Conservation (phyloP, 352 stramenopile genomes). For the Phytophthora tubulina region DNA sequence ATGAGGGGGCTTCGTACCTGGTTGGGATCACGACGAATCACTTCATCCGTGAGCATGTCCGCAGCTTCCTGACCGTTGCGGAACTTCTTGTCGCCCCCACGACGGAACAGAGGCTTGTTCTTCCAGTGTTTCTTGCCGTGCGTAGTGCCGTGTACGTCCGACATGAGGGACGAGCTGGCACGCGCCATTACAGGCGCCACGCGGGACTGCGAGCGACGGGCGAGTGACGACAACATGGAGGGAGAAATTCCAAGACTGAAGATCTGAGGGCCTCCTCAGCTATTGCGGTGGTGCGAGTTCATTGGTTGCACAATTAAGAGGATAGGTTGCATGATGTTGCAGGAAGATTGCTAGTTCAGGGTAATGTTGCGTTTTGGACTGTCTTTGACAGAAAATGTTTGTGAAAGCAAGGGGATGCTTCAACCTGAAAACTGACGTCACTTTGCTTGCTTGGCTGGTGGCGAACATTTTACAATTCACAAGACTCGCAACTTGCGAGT, state of each 20-base stretch:
- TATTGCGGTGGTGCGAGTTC: not conserved
- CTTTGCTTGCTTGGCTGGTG: constrained; percentile 7
- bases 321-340: constrained; percentile 6
- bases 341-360: not conserved
- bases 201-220: constrained; percentile 27
- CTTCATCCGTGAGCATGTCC: constrained; percentile 93
- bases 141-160: constrained; percentile 88
- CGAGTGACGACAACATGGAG: constrained; percentile 46
- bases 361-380: not conserved
- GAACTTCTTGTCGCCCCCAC: constrained; percentile 96
- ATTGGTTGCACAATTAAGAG: constrained; percentile 1
- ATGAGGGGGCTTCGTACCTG: constrained; percentile 43
- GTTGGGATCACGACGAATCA: constrained; percentile 79
- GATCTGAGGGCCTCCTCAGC: not conserved
- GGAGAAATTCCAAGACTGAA: constrained; percentile 15
- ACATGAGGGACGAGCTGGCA: constrained; percentile 78
- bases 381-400: constrained; percentile 9
- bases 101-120: constrained; percentile 97
- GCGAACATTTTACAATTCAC: too few relatives aligned
- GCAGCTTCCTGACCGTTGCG: constrained; percentile 96
- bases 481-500: too few relatives aligned
- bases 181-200: constrained; percentile 37
- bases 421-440: constrained; percentile 13
- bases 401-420: constrained; percentile 28
- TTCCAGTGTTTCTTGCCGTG: constrained; percentile 94